A percentile compares a stretch with the other conserved stretches of the same genome.
phyloP scores from a whole-genome alignment of 1,284 basidiomycete genomes.

The Ceratobasidium theobromae region DNA sequence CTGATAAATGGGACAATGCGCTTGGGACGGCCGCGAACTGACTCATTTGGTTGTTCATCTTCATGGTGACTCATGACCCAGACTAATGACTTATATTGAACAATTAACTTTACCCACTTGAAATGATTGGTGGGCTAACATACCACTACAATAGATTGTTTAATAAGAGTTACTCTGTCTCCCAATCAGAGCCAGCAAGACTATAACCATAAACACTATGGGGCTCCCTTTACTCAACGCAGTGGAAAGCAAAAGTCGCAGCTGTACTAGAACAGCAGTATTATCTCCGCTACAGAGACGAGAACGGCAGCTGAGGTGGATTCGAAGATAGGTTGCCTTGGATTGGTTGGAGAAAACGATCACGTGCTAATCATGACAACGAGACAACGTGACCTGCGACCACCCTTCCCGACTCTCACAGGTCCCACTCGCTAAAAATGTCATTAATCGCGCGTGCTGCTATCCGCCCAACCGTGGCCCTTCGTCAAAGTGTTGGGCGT shows the following conservation, averaged over 20 bases:
- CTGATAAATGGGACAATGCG: slow-evolving; percentile 10
- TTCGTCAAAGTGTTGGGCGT: slow-evolving; percentile 18
- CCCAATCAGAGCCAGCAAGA: neutral
- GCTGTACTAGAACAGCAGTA: neutral
- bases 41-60: slow-evolving; percentile 23
- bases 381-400: neutral
- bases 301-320: neutral
- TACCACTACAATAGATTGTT: too few species aligned
- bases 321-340: neutral
- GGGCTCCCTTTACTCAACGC: neutral
- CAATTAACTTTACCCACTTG: too few species aligned
- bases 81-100: too few species aligned
- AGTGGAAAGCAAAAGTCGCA: slow-evolving; percentile 1
- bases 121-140: too few species aligned
- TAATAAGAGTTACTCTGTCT: too few species aligned
- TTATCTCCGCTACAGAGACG: slow-evolving; percentile 23
- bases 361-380: too few species aligned
- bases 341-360: neutral
- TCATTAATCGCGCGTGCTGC: slow-evolving; percentile 20
- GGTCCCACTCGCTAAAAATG: neutral
- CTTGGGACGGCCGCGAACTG: slow-evolving; percentile 16
- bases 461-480: slow-evolving; percentile 4
- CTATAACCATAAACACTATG: neutral
- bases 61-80: slow-evolving; percentile 12
- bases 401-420: neutral